Base-by-base conservation (phyloP, 2,329 filamentous ascomycete species). In the Hortaea sp. region DNA sequence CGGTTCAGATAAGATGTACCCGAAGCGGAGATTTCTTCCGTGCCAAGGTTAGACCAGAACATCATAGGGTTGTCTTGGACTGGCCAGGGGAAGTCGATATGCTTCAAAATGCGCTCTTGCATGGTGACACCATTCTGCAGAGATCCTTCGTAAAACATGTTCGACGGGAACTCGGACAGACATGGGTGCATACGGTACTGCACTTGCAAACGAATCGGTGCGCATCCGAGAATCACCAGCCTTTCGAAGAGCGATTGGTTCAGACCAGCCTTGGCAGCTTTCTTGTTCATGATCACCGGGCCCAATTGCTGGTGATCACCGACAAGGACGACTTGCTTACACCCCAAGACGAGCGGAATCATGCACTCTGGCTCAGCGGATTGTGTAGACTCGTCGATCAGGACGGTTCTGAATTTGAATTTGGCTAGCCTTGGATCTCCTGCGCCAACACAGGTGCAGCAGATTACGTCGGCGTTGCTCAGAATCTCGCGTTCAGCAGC, bases 201-300 rank as follows among this genome's bases (percentile, higher is more conserved):
- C 34, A 95, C 89, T 58, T 95, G 94, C 45, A 98, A 77, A 44
- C 90, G 85, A 56, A 95, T 95, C 6, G 92, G 92, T 35, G 84
- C 82, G 58, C 88, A 84, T 39, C 85, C 84, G n/a, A 97, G 77
- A 59, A 90, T 88, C 57, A 97, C 89, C 43, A 98, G 76, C 59
- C 92, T 88, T 70, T 98, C 92, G 61, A 98, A 98, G 7, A 98
- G 75, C n/a, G 90, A 97, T 67, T 97, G 92, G 68, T 97, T 95
- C 11, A 98, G 75, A 50, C 92, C 92, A 46, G 92, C 92, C 69
- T 97, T 97, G 51, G 92, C 92, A 10, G 92, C 92, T 69, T 97
- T 97, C 77, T 98, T 98, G 76, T 98, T 98, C 90, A 98, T 98
- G 63, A 98, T 97, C 59, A 98, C 92, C 1, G 92, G 92, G 0